phyloP scores from a whole-genome alignment of 331 rosid genomes.

The Saraca asoca region DNA sequence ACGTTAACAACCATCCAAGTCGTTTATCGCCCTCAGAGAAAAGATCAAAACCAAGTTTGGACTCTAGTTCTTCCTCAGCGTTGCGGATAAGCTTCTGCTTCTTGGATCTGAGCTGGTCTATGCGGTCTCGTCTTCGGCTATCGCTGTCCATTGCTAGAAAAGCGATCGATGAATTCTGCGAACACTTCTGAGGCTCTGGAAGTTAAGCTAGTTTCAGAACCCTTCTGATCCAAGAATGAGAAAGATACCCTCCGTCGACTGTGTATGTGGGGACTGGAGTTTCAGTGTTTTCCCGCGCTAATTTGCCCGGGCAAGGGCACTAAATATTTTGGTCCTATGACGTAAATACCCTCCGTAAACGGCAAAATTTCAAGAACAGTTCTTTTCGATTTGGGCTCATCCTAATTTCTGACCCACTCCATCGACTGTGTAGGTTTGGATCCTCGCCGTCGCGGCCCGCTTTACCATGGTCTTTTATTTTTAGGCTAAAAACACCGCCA shows the following conservation, averaged over 20 bases:
- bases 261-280: conserved; percentile 7
- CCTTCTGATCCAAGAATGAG: neutral
- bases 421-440: no score
- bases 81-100: conserved; percentile 67
- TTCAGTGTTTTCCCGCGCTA: conserved; percentile 15
- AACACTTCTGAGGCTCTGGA: neutral
- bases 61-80: conserved; percentile 87
- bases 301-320: neutral
- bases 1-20: conserved; percentile 90
- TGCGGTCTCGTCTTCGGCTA: conserved; percentile 53
- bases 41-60: conserved; percentile 74
- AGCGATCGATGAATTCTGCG: neutral
- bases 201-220: neutral
- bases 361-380: no score
- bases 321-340: neutral
- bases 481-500: no score
- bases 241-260: no score
- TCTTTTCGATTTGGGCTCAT: no score
- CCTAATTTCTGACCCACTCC: no score
- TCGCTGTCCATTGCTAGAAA: conserved; percentile 51
- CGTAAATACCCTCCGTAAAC: neutral
- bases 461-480: no score
- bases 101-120: conserved; percentile 49
- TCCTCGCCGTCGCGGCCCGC: no score
- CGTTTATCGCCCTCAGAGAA: conserved; percentile 88